Evolutionary conservation across 805 yeast species (phyloP), one percentile per base, ranked within the genome.

Genomic region (Saccharomycodes ludwigii): DNA sequence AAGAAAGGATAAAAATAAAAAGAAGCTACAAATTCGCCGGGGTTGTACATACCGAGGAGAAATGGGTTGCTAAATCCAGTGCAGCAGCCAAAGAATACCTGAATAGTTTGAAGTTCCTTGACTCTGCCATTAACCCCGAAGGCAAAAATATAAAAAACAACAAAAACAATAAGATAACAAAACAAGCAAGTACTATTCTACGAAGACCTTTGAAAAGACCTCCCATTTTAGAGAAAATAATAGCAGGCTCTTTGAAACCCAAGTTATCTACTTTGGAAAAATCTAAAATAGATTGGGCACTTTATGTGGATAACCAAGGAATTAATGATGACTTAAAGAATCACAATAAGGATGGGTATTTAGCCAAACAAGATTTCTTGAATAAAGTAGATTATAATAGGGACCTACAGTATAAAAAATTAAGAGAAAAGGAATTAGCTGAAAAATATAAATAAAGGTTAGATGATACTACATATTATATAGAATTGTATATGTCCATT

Each of bases 281-380:
- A 56, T 81, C 94, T 1, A 65, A 94, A 40, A 63, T 91, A 31
- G 98, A 91, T 56, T 91, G 97, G 94, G 93, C 94, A 1, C 73
- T 81, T 29, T 85, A 81, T 57, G 95, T 91, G 19, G 96, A 88
- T 56, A 68, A 79, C 41, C 75, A 76, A 40, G 85, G 85, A 34
- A 76, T 91, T 29, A 66, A 71, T 32, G 95, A 83, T 41, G 98
- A 91, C 40, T 68, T 91, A 48, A 68, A 66, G 29, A 66, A 71
- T 35, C 79, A 77, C 48, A 86, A 85, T 51, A 86, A 81, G 61
- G 91, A 76, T 32, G 98, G 98, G 6, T 91, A 76, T 56, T 59
- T 91, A 47, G 94, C 83, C 39, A 84, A 74, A 49, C 96, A 88
- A 54, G 95, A 81, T 42, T 91, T 91, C 68, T 62, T 91, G 47